Percentiles rank a stretch among this genome's conserved stretches.
Conservation (phyloP, 1,139 yeast genomes). For the Yamadazyma membranifaciens region DNA sequence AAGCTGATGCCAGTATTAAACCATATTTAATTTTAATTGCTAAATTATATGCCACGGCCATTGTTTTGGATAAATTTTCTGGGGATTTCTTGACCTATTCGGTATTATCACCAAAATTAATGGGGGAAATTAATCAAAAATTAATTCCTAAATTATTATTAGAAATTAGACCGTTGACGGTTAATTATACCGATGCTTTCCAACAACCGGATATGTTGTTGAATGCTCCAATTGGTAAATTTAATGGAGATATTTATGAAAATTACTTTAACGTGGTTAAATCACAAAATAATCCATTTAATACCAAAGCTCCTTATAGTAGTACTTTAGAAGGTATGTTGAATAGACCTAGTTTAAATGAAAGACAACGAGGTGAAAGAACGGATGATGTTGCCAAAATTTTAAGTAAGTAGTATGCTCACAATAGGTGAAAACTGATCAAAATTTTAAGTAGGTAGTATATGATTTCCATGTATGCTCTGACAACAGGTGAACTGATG, state of each 20-base stretch:
- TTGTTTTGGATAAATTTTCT: conserved; percentile 69
- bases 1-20: conserved; percentile 21
- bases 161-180: conserved; percentile 64
- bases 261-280: conserved; percentile 62
- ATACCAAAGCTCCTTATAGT: conserved; percentile 62
- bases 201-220: conserved; percentile 80
- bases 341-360: conserved; percentile 47
- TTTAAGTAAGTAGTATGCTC: conserved; percentile 16
- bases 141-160: conserved; percentile 44
- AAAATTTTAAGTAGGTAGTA: too few relatives aligned
- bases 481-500: too few relatives aligned
- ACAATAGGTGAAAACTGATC: too few relatives aligned
- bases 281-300: conserved; percentile 50
- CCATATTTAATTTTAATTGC: conserved; percentile 33
- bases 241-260: conserved; percentile 84
- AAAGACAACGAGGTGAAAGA: conserved; percentile 49
- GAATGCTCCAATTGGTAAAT: conserved; percentile 82
- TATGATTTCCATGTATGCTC: too few relatives aligned
- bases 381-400: conserved; percentile 39
- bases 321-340: conserved; percentile 50
- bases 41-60: conserved; percentile 62
- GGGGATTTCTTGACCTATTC: conserved; percentile 72
- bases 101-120: conserved; percentile 48
- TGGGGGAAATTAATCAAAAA: conserved; percentile 45
- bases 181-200: conserved; percentile 88